Base-by-base conservation (phyloP, 805 yeast species). In the Blastobotrys robertii region DNA sequence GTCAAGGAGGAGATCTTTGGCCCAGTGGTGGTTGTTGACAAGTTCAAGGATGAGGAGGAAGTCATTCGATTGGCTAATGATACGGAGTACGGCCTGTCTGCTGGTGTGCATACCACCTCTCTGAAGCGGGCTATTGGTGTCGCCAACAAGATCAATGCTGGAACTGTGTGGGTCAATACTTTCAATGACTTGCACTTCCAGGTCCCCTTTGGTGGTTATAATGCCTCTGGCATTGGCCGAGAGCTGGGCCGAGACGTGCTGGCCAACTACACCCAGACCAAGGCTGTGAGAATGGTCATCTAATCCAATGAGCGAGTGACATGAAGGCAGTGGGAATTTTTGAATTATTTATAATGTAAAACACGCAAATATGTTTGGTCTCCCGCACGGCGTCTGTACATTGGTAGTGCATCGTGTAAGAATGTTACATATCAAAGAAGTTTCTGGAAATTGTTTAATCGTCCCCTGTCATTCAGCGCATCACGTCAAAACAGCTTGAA, bases 1-100 rank as follows among this genome's bases (percentile, higher is more conserved):
- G 84, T 80, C 46, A 71, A 73, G 52, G 95, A 85, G 60, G 95
- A 85, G 64, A 84, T 85, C 48, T 85, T 85, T 62, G 95, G 95
- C 11, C 95, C 95, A 8, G 95, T 85, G 16, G 85, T 81, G 25
- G 71, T 79, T n/a, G 68, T 81, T 37, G 73, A 80, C 47, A 76
- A 74, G 61, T 85, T 84, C 65, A 58, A 67, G 32, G 65, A 77
- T 30, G 79, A 76, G 49, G 81, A 76, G 41, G 90, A 85, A 44
- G 94, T 77, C 4, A 49, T 86, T 28, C 64, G 61, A 46, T 68
- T 69, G 49, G 94, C 94, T 48, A 85, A 85, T 61, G 76, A 74
- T 52, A 72, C 86, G n/a, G 73, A 73, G 43, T 85, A 84, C 57
- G 95, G 95, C 5, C 73, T 85, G 42, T 95, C 88, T 9, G 85